A percentile compares a stretch with the other conserved stretches of the same genome.
Conservation (phyloP, 2,329 filamentous ascomycete species). For the Cryphonectria japonica region DNA sequence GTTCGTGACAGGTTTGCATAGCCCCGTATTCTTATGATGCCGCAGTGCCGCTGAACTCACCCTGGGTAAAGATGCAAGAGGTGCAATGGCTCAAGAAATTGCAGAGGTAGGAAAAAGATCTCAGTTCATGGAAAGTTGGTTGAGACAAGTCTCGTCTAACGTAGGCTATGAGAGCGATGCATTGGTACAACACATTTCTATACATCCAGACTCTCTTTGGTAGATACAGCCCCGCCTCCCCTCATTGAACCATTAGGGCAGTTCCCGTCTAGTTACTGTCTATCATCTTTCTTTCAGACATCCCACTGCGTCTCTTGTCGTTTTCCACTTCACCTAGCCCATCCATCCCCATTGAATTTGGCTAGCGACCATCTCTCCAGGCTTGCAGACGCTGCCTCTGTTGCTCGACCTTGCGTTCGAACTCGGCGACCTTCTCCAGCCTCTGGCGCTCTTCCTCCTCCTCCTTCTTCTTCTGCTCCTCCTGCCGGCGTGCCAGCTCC, state of each 20-base stretch:
- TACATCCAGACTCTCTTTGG: neutral
- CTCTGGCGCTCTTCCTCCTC: conserved; percentile 53
- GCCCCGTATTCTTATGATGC: neutral
- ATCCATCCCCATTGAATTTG: neutral
- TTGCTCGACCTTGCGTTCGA: conserved; percentile 62
- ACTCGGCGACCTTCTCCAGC: conserved; percentile 59
- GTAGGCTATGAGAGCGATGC: neutral
- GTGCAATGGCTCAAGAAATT: neutral
- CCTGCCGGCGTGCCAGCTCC: conserved; percentile 71
- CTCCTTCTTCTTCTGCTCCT: conserved; percentile 54
- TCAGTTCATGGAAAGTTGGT: neutral
- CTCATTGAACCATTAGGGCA: neutral
- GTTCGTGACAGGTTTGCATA: neutral
- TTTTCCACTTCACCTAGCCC: neutral
- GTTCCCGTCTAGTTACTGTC: neutral
- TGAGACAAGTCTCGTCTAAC: neutral
- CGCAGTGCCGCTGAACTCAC: neutral
- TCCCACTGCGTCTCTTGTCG: neutral
- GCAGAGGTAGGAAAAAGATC: neutral
- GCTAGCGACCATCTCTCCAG: conserved; percentile 46
- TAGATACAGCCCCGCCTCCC: neutral
- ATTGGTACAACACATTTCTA: conserved; percentile 3
- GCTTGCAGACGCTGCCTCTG: conserved; percentile 52
- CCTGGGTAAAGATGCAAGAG: neutral
- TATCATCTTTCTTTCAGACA: neutral